Base-by-base conservation (phyloP, 331 rosid species). In the Ulmus americana region DNA sequence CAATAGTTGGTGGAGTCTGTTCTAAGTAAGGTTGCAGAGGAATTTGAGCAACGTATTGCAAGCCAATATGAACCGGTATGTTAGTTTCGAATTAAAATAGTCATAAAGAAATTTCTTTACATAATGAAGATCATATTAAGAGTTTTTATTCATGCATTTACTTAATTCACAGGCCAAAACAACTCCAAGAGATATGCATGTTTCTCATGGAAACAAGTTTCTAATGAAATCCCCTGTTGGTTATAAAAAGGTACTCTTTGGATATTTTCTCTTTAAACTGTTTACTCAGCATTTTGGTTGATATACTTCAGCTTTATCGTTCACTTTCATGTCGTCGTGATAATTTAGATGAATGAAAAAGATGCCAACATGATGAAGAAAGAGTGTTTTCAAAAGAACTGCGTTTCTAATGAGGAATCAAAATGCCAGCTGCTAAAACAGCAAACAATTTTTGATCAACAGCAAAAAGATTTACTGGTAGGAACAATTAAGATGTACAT, bases 1-100 rank as follows among this genome's bases (percentile, higher is more conserved):
- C 54, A 64, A 72, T 86, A 94, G 97, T 58, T 94, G 80, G 91
- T 94, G 41, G 99, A 94, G 80, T 90, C 99, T 53, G 86, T 94
- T 67, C 73, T 94, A 69, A 90, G 77, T 62, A 87, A 87, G 83
- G 90, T 94, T 40, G 84, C 82, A 67, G 95, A 87, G 80, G 91
- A 94, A 81, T 88, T 90, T 70, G 95, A 90, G 75, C 87, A 75
- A 59, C 88, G 96, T 2, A 73, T 85, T 56, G 78, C 87, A 38
- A 70, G 82, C 83, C 91, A 83, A 76, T 66, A 64, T 71, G 90
- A 84, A 65, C 77, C 46, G 95, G 98, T 91, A 82, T 6, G 62
- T 16, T 10, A 60, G 45, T 66, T 61, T 70, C 61, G 38, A 11
- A 59, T 3, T 20, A 28, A 28, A 28, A 2, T 28, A 28, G 0